Percentiles rank a stretch among this genome's conserved stretches.
Conservation (phyloP, 2,329 filamentous ascomycete species). For the Incumbomyces delicatus region DNA sequence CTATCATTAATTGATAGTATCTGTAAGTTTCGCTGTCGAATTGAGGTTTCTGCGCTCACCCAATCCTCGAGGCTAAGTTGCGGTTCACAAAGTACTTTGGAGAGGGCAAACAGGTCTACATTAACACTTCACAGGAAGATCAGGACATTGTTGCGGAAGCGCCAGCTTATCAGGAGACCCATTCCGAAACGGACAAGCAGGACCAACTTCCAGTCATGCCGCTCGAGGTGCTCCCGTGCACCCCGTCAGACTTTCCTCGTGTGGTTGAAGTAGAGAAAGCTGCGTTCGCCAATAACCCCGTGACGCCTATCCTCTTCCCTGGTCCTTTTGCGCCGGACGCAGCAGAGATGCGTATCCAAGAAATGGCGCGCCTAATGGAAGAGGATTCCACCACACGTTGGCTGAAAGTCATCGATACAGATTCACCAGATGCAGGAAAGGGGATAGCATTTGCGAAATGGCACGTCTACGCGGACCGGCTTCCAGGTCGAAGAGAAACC, state of each 20-base stretch:
- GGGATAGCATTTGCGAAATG: slow-evolving; percentile 41
- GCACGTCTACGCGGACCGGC: slow-evolving; percentile 29
- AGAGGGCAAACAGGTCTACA: no score
- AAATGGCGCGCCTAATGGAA: slow-evolving; percentile 26
- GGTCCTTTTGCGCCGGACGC: slow-evolving; percentile 18
- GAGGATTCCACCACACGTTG: slow-evolving; percentile 35
- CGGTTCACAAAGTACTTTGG: no score
- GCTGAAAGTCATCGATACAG: slow-evolving; percentile 37
- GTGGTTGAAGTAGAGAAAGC: slow-evolving; percentile 11
- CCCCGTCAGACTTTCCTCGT: slow-evolving; percentile 11
- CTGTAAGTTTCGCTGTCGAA: no score
- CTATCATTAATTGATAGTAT: no score
- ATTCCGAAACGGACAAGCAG: no score
- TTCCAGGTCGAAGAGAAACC: not conserved
- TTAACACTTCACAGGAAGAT: no score
- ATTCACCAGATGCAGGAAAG: slow-evolving; percentile 25
- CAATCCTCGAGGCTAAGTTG: no score
- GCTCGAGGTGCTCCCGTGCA: slow-evolving; percentile 9
- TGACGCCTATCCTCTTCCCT: slow-evolving; percentile 19
- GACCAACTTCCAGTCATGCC: slow-evolving; percentile 6
- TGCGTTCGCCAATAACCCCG: slow-evolving; percentile 15
- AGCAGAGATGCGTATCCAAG: slow-evolving; percentile 32
- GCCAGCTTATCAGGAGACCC: no score
- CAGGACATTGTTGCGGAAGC: no score
- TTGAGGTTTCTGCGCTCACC: no score